These are phyloP conservation scores for Endotrypanum monterogeii DNA, from an alignment of 208 protist species.

Conservation along the genomic window DNA sequence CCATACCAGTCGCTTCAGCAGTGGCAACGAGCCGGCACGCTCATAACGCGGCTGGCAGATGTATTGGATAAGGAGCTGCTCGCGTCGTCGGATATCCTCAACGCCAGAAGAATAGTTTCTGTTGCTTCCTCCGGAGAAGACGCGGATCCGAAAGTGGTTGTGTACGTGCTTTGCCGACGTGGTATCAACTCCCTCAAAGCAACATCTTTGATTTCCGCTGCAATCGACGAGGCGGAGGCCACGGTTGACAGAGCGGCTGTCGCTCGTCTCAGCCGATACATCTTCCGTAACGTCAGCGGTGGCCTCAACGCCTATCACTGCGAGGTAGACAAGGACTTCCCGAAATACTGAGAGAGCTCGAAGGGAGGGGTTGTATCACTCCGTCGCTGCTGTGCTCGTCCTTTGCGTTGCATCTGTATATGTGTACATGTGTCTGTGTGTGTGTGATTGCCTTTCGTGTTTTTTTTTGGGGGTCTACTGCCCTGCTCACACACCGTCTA, in stretches of 20 bases:
- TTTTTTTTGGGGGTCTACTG: too few relatives aligned
- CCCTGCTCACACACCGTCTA: too few relatives aligned
- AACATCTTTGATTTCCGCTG: conserved; percentile 41
- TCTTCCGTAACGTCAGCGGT: conserved; percentile 75
- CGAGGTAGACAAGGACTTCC: conserved; percentile 61
- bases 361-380: too few relatives aligned
- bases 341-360: conserved; percentile 82
- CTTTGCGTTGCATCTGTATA: too few relatives aligned
- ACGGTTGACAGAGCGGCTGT: neutral
- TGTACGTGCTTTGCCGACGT: conserved; percentile 83
- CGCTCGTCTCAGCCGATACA: neutral
- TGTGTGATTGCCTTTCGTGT: too few relatives aligned
- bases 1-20: conserved; percentile 55
- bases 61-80: conserved; percentile 8
- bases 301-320: conserved; percentile 79
- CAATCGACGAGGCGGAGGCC: conserved; percentile 3
- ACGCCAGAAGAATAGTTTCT: neutral
- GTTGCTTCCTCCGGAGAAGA: neutral
- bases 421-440: too few relatives aligned
- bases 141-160: neutral
- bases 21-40: conserved; percentile 31
- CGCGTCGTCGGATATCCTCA: neutral
- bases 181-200: conserved; percentile 71
- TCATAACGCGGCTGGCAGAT: conserved; percentile 10
- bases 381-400: too few relatives aligned